Base-by-base conservation (phyloP, 75 land plant species). In the Ceratopteris richardii region DNA sequence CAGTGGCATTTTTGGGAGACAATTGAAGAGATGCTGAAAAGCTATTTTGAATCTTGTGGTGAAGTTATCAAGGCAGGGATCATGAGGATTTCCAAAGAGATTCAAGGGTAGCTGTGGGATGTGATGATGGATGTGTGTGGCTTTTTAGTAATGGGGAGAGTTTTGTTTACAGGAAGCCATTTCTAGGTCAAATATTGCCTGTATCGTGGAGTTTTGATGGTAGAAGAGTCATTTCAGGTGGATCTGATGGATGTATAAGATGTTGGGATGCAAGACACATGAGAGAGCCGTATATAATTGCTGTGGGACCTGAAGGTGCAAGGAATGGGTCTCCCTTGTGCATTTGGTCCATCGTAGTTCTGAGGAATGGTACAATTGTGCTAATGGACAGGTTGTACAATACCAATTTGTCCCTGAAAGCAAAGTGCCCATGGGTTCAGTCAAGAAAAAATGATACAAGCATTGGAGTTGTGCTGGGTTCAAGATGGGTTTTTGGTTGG, bases 121-220 rank as follows among this genome's bases (percentile, higher is more conserved):
- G 99, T 72, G 99, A 95, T 79, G 99, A 95, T 82, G 99, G 99
- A 10, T 79, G 78, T 70, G 75, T 90, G 22, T 64, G 97, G 40
- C 26, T 95, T 21, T 95, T 82, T 21, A 31, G 61, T 39, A 80
- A 75, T 51, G 71, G 81, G 20, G 73, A 63, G 7, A 54, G 72
- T 17, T 62, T 95, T 39, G 54, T 47, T 40, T 90, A 83, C 71
- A 54, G 26, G 29, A 79, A 62, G 61, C 75, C 99, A 9, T 77
- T 87, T 70, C 88, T 77, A 95, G 99, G 99, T 4, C 82, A 87
- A 12, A 56, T 73, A 54, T 64, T 95, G 60, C 77, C 86, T 68
- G 99, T 95, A 37, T 78, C 86, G 30, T 95, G 99, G 99, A 77
- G 81, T 61, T 54, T 60, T 25, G 80, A 87, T 70, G 76, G 74